Base-by-base conservation (phyloP, 2,329 filamentous ascomycete genomes). In the Lasiodiplodia gonubiensis region DNA sequence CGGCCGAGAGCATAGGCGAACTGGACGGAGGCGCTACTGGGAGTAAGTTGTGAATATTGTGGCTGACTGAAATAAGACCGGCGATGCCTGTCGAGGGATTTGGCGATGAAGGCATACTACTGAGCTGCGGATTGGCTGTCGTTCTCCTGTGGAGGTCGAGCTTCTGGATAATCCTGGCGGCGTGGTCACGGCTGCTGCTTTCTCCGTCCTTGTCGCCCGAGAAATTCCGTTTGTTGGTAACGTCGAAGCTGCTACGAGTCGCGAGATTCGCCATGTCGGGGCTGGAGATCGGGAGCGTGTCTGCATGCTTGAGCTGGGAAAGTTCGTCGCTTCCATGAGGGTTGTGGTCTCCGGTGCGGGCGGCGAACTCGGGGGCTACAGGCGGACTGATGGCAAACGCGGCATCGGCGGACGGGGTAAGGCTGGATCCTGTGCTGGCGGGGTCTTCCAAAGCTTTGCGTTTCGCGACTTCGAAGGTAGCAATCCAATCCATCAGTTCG, bases 301-400 rank as follows among this genome's bases (percentile, higher is more conserved):
- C 83, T n/a, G 84, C 79, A 68, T 90, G 86, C 46, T 94, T 92
- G 23, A 83, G 69, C 51, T 74, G 77, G 23, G 68, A 60, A 49
- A 83, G 73, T 49, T 92, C 89, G 33, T 89, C 86, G 52, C 82
- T 83, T 10, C 81, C 78, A 68, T 84, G 80, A 6, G 82, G 78
- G 18, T 83, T 81, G 70, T 92, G 86, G 23, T 95, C 92, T 5
- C 89, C 83, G 7, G 86, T 83, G 74, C 92, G 94, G 23, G 93
- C 92, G 4, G 94, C 93, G 76, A 98, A 97, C 76, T 98, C 94
- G 0, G 93, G 92, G 6, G 94, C 90, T 35, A 91, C 89, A 16
- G 95, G 92, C 10, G 93, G 91, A 3, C 92, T 95, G 71, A 99
- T 96, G 7, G 94, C 91, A 80, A 98, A 99, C 14, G 95, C 95